Conservation (phyloP, 1,284 basidiomycete species). For the Grifola frondosa region DNA sequence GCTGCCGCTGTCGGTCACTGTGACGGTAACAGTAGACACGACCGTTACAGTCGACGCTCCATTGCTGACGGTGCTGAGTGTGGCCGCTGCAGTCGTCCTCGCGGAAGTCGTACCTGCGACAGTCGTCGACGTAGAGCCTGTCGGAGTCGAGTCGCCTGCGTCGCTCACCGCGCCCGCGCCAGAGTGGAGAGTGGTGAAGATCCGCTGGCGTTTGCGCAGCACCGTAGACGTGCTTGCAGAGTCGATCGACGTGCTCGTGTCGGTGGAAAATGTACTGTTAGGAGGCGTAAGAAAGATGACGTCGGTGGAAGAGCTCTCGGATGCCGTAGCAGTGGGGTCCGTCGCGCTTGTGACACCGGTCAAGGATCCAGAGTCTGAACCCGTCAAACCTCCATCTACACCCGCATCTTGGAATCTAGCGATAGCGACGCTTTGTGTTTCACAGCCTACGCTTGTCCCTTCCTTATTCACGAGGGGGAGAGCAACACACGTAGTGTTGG, state of each 20-base stretch:
- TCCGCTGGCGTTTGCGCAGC: too few relatives aligned
- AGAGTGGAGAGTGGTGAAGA: too few relatives aligned
- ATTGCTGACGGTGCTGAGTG: background rate
- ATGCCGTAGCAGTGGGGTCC: background rate
- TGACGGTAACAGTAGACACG: background rate
- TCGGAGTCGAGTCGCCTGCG: background rate
- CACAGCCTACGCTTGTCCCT: slow-evolving; percentile 50
- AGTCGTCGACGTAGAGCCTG: background rate
- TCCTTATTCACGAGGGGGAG: slow-evolving; percentile 52
- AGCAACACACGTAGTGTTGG: slow-evolving; percentile 44
- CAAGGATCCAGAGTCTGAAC: slow-evolving; percentile 18
- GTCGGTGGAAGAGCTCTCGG: too few relatives aligned
- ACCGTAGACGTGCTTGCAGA: too few relatives aligned
- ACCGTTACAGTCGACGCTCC: slow-evolving; percentile 3
- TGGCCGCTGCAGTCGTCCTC: background rate
- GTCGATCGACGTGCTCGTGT: too few relatives aligned
- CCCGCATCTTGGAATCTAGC: slow-evolving; percentile 46
- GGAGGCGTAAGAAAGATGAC: too few relatives aligned
- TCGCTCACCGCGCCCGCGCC: background rate
- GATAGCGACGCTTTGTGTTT: slow-evolving; percentile 40
- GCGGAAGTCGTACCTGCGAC: background rate
- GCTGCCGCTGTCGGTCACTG: background rate
- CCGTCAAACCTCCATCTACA: slow-evolving; percentile 45
- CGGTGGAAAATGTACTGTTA: too few relatives aligned
- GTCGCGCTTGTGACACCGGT: background rate